These are phyloP conservation scores for Colletotrichum costaricense DNA, from an alignment of 2,329 filamentous ascomycete genomes.

Conservation along the genomic window DNA sequence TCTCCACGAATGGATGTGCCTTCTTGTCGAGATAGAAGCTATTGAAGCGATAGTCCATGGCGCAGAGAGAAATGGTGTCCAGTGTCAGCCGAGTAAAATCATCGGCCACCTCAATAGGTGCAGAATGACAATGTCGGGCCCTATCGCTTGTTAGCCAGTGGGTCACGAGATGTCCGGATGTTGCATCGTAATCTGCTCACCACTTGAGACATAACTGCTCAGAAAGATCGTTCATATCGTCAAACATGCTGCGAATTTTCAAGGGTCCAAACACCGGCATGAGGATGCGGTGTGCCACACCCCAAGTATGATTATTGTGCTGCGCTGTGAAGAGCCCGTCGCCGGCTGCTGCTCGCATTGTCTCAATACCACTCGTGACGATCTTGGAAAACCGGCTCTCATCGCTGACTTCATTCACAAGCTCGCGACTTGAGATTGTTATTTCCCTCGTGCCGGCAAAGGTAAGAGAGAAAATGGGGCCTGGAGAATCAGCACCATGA, in stretches of 20 bases:
- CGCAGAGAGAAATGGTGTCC: constrained; percentile 70
- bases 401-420: background rate
- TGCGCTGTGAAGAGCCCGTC: constrained; percentile 5
- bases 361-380: background rate
- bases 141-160: constrained; percentile 35
- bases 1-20: constrained; percentile 74
- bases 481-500: no score
- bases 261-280: constrained; percentile 78
- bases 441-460: background rate
- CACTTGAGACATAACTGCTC: constrained; percentile 63
- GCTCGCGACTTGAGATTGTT: background rate
- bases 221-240: constrained; percentile 62
- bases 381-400: background rate
- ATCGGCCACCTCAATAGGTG: constrained; percentile 63
- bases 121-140: constrained; percentile 54
- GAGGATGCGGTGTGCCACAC: constrained; percentile 72
- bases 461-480: no score
- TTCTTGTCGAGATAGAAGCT: constrained; percentile 63
- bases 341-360: background rate
- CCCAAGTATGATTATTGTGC: constrained; percentile 19
- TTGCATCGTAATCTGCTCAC: no score
- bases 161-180: no score
- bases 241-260: constrained; percentile 70
- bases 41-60: constrained; percentile 70
- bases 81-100: constrained; percentile 73